Percentiles rank a stretch among this genome's conserved stretches.
These are phyloP conservation scores for Conidiobolus incongruus DNA, from an alignment of 371 early-diverging fungal species.

Conservation along the genomic window DNA sequence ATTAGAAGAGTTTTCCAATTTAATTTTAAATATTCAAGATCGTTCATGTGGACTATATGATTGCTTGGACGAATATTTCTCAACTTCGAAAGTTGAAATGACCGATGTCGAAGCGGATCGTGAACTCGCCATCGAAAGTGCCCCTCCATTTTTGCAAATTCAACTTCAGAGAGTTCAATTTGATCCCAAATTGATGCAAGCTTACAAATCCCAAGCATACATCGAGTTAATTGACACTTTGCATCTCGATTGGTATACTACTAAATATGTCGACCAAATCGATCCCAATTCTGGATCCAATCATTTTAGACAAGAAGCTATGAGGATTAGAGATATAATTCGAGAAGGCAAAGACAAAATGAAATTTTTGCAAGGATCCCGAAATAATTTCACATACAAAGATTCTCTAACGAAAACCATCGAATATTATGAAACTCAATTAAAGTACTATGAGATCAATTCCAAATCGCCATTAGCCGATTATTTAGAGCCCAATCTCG, in stretches of 20 bases:
- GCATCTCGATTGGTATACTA: conserved; percentile 28
- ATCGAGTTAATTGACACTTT: conserved; percentile 23
- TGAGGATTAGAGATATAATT: neutral
- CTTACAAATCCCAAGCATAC: conserved; percentile 39
- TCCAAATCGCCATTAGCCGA: too few species aligned
- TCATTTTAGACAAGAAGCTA: neutral
- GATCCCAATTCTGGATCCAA: neutral
- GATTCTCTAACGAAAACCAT: neutral
- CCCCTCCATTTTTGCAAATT: conserved; percentile 39
- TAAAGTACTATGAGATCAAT: too few species aligned
- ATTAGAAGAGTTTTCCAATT: conserved; percentile 35
- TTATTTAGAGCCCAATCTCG: neutral
- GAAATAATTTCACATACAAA: neutral
- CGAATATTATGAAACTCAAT: neutral
- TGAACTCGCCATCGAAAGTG: conserved; percentile 18
- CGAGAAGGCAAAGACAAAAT: neutral
- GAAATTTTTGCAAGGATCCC: neutral
- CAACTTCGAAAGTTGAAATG: conserved; percentile 15
- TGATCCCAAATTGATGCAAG: conserved; percentile 23
- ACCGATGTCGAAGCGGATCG: conserved; percentile 22
- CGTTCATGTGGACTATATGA: conserved; percentile 23
- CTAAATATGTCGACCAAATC: conserved; percentile 13
- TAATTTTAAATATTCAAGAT: conserved; percentile 29
- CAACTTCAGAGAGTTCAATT: conserved; percentile 43
- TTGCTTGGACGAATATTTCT: conserved; percentile 36